These are phyloP conservation scores for Cryptosporidium felis DNA, from an alignment of 169 alveolate genomes.

Conservation along the genomic window DNA sequence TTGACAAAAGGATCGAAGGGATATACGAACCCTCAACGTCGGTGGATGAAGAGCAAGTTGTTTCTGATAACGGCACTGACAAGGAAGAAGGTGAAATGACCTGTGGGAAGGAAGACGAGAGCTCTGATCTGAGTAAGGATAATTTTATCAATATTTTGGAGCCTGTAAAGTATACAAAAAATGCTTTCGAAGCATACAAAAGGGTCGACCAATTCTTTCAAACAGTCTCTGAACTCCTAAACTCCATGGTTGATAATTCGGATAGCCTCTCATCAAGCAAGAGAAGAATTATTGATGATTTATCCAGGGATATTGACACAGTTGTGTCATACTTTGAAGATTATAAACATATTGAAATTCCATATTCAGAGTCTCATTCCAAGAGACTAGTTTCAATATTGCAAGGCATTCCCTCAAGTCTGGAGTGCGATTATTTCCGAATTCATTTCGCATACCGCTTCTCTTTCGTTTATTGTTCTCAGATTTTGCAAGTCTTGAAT, in stretches of 20 bases:
- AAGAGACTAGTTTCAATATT: slow-evolving; percentile 5
- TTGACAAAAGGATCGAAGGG: slow-evolving; percentile 7
- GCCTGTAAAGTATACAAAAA: neutral
- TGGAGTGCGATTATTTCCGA: slow-evolving; percentile 31
- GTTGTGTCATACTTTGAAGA: slow-evolving; percentile 52
- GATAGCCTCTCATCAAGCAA: slow-evolving; percentile 13
- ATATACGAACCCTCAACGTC: neutral
- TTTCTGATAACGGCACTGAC: neutral
- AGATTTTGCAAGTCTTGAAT: slow-evolving; percentile 5
- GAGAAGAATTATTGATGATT: slow-evolving; percentile 6
- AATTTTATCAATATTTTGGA: neutral
- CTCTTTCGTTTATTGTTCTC: slow-evolving; percentile 16
- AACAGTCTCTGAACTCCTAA: slow-evolving; percentile 17
- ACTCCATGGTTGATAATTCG: neutral
- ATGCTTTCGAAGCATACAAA: slow-evolving; percentile 3
- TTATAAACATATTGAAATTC: neutral
- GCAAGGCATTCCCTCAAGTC: slow-evolving; percentile 56
- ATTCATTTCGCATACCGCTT: slow-evolving; percentile 37
- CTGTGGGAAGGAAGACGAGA: neutral
- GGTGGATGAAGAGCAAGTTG: neutral
- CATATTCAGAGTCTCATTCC: neutral
- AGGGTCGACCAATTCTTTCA: slow-evolving; percentile 41
- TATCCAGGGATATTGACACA: slow-evolving; percentile 19
- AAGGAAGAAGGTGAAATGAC: slow-evolving; percentile 52
- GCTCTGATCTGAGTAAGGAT: neutral